Base-by-base conservation (phyloP, 1,139 yeast species). In the Saccharomyces uvarum region DNA sequence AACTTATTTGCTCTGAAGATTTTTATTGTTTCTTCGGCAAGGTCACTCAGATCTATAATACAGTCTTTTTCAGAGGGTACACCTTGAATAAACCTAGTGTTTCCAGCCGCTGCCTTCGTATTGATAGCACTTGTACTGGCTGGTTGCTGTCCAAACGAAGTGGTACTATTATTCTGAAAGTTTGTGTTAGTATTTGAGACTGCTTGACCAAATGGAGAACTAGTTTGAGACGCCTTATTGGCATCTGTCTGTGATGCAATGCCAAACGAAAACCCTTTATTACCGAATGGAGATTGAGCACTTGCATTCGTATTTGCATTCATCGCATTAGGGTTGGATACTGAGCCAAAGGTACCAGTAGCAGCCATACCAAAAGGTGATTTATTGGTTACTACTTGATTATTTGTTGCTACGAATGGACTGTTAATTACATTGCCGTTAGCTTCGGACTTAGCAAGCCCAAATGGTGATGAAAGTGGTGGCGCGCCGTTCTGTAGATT, bases 1-100 rank as follows among this genome's bases (percentile, higher is more conserved):
- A 89, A 90, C 2, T 59, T 55, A 0, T 69, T 63, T 0, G 82
- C 77, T 57, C 75, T 71, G 66, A 88, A 90, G 19, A 80, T 80
- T 5, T 70, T 73, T 11, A 75, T 56, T 0, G 83, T 74, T 2
- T 63, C 70, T 5, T 73, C 75, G 29, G 79, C 71, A 9, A 83
- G 66, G 9, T 76, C 78, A 0, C 70, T 72, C 8, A 68, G 57
- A 1, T 66, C 65, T 0, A 74, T 27, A 11, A 27, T 29, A 0
- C 56, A 69, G 8, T 70, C 66, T 21, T 66, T 67, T 13, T 70
- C 74, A 14, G 70, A 72, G 9, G 66, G 63, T 0, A 63, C 58
- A 28, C 78, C 76, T 62, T 77, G 80, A 4, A 60, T 54, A 49
- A 63, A 69, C 29, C 54, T 53, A 32, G n/a, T 41, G 38, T 44